A percentile compares a stretch with the other conserved stretches of the same genome.
Conservation (phyloP, 2,329 filamentous ascomycete species). For the Didymella keratinophila region DNA sequence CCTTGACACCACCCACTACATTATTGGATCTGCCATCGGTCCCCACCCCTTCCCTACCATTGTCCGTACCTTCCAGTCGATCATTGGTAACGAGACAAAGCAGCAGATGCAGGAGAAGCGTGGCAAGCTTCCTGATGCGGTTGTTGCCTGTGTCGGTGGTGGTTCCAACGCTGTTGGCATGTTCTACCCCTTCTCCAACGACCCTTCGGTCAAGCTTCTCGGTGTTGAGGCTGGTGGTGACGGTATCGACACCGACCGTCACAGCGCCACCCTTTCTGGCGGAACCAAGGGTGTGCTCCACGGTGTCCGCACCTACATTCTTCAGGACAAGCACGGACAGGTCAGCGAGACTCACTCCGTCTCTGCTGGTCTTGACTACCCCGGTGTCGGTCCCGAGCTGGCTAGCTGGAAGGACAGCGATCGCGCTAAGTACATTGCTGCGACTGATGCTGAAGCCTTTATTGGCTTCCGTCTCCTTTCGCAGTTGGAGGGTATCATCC, state of each 20-base stretch:
- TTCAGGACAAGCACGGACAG: conserved; percentile 92
- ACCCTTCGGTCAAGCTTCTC: conserved; percentile 83
- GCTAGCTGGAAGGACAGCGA: conserved; percentile 90
- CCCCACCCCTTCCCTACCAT: conserved; percentile 98
- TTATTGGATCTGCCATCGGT: conserved; percentile 96
- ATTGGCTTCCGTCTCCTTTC: conserved; percentile 83
- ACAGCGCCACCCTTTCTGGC: conserved; percentile 86
- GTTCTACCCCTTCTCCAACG: conserved; percentile 95
- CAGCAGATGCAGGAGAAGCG: conserved; percentile 84
- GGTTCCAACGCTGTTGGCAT: conserved; percentile 96
- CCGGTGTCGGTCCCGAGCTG: conserved; percentile 93
- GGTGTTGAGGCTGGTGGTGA: conserved; percentile 97
- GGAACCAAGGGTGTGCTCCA: conserved; percentile 93
- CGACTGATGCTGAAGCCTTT: conserved; percentile 91
- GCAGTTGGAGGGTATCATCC: conserved; percentile 94
- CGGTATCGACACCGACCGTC: conserved; percentile 82
- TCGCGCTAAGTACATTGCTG: conserved; percentile 86
- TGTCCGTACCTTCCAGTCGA: conserved; percentile 94
- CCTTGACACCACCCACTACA: conserved; percentile 95
- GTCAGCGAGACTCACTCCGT: conserved; percentile 96
- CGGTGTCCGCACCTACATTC: conserved; percentile 92
- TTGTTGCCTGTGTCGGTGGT: conserved; percentile 95
- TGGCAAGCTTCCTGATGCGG: conserved; percentile 91
- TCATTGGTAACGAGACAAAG: conserved; percentile 96
- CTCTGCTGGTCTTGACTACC: conserved; percentile 95